Evolutionary conservation across 495 filamentous ascomycete species (phyloP).

Genomic region (Xylaria bambusicola): DNA sequence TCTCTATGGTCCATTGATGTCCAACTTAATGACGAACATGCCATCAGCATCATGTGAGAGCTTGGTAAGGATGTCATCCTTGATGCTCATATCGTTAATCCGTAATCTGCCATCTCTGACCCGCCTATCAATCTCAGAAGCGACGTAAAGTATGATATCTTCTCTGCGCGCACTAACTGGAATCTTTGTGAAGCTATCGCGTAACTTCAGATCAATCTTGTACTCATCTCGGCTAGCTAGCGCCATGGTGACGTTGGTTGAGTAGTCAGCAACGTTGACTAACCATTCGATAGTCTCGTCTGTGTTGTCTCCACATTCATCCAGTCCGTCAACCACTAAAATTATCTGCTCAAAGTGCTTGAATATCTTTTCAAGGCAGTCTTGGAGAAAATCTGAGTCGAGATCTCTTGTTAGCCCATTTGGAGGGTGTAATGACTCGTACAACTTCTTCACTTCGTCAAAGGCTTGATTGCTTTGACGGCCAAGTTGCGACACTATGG

Average conservation of each 20-base stretch:
- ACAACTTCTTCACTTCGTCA: conserved; percentile 27
- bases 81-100: conserved; percentile 26
- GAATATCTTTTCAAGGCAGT: conserved; percentile 25
- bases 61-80: conserved; percentile 34
- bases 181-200: conserved; percentile 25
- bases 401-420: neutral
- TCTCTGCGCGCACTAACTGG: conserved; percentile 34
- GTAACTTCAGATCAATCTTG: conserved; percentile 22
- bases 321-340: conserved; percentile 36
- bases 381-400: conserved; percentile 6
- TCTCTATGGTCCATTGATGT: no score
- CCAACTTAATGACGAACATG: conserved; percentile 32
- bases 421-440: conserved; percentile 19
- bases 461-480: conserved; percentile 37
- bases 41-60: conserved; percentile 24
- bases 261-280: conserved; percentile 19
- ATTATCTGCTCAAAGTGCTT: conserved; percentile 25
- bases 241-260: conserved; percentile 26
- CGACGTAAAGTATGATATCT: conserved; percentile 37
- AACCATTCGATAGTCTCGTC: conserved; percentile 18
- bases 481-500: conserved; percentile 37
- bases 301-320: conserved; percentile 29
- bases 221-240: conserved; percentile 30
- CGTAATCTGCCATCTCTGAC: conserved; percentile 18
- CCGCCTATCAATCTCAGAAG: conserved; percentile 36